Percentiles rank a stretch among this genome's conserved stretches.
phyloP scores from a whole-genome alignment of 2,329 filamentous ascomycete species.

The Westerdykella aurantiaca region DNA sequence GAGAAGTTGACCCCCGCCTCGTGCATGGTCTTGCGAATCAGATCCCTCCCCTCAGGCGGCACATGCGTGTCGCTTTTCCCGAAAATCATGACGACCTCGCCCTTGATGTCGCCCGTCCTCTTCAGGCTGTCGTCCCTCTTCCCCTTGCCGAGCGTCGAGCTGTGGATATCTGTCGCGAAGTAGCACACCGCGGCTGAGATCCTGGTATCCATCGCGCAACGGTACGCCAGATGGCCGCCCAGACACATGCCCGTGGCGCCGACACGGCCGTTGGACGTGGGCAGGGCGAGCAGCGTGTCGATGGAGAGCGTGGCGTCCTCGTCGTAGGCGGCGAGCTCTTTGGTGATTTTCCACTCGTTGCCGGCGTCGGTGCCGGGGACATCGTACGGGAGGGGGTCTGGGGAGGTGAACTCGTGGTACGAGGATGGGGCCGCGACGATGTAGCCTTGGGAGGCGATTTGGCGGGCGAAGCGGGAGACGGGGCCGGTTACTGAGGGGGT shows the following conservation, averaged over 20 bases:
- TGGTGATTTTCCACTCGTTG: slow-evolving; percentile 79
- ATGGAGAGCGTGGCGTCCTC: slow-evolving; percentile 46
- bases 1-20: slow-evolving; percentile 68
- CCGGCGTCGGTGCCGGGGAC: slow-evolving; percentile 80
- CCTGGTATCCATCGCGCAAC: slow-evolving; percentile 67
- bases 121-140: slow-evolving; percentile 58
- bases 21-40: slow-evolving; percentile 76
- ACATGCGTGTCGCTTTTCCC: slow-evolving; percentile 89
- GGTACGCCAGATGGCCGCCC: slow-evolving; percentile 78
- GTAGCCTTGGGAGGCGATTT: slow-evolving; percentile 89
- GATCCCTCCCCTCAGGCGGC: slow-evolving; percentile 70
- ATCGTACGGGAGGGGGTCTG: slow-evolving; percentile 79
- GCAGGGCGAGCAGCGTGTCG: slow-evolving; percentile 36
- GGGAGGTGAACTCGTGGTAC: slow-evolving; percentile 89
- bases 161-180: slow-evolving; percentile 90
- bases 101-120: slow-evolving; percentile 62
- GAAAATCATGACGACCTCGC: slow-evolving; percentile 83
- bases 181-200: slow-evolving; percentile 76
- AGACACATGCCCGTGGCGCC: slow-evolving; percentile 66
- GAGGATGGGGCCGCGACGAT: slow-evolving; percentile 86
- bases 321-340: slow-evolving; percentile 79
- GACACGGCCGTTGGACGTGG: slow-evolving; percentile 65
- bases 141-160: slow-evolving; percentile 64
- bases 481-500: slow-evolving; percentile 66
- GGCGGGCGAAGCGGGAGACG: slow-evolving; percentile 79